Evolutionary conservation across 176 grass and related monocot species (phyloP).

Genomic region (Paspalum vaginatum): DNA sequence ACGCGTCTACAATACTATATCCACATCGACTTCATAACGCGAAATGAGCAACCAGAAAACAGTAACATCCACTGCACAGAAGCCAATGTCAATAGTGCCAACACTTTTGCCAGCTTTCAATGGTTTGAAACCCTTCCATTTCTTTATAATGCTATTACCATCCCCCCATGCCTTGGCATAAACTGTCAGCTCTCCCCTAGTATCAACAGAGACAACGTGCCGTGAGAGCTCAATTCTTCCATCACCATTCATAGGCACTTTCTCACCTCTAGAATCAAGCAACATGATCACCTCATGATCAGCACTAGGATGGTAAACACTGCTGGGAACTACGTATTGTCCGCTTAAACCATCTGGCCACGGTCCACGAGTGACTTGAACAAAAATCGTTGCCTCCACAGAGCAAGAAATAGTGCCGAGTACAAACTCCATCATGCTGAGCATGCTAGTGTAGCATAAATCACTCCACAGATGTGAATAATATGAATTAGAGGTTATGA

Average conservation of each 20-base stretch:
- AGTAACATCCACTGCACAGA: not conserved
- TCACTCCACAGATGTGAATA: not conserved
- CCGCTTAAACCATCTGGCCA: not conserved
- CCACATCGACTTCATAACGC: fast-evolving
- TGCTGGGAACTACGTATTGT: not conserved
- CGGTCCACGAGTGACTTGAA: not conserved
- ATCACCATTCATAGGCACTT: not conserved
- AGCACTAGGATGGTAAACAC: not conserved
- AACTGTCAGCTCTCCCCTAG: not conserved
- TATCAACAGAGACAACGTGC: not conserved
- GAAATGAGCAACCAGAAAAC: not conserved
- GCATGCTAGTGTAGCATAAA: not conserved
- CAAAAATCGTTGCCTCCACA: not conserved
- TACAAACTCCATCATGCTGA: too few relatives aligned
- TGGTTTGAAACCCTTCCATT: not conserved
- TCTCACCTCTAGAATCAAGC: not conserved
- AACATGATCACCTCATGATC: not conserved
- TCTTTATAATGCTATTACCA: not conserved
- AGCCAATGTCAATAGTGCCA: too few relatives aligned
- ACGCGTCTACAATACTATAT: not conserved
- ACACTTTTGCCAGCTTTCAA: too few relatives aligned
- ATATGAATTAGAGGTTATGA: not conserved
- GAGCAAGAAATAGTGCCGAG: not conserved
- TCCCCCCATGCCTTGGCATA: not conserved
- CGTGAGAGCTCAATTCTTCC: not conserved